Evolutionary conservation across 1,139 yeast species (phyloP).

Genomic region (Zygoascus meyerae): DNA sequence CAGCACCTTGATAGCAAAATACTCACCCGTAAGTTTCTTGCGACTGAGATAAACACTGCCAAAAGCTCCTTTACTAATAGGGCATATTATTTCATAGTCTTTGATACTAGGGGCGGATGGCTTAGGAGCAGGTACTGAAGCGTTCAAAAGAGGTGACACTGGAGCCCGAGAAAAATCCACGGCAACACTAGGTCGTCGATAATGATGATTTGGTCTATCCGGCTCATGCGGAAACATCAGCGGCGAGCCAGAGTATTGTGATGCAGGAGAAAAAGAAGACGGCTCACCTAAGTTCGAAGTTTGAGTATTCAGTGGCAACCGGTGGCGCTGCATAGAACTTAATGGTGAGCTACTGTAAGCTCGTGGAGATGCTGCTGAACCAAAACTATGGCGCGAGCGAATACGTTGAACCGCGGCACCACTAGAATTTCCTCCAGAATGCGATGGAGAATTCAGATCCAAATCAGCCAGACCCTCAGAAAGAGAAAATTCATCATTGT

Average conservation of each 20-base stretch:
- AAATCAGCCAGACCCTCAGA: conserved; percentile 22
- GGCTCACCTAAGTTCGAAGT: conserved; percentile 4
- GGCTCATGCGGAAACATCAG: conserved; percentile 26
- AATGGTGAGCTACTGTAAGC: conserved; percentile 20
- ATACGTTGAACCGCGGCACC: conserved; percentile 12
- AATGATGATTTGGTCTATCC: conserved; percentile 20
- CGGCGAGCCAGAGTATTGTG: conserved; percentile 29
- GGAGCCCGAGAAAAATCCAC: conserved; percentile 46
- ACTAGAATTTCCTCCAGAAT: not conserved
- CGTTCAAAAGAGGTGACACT: conserved; percentile 71
- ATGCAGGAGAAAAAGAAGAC: conserved; percentile 22
- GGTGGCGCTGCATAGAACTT: conserved; percentile 18
- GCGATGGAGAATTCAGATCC: conserved; percentile 18
- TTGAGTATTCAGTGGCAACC: conserved; percentile 12
- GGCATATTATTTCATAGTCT: conserved; percentile 87
- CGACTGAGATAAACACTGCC: conserved; percentile 90
- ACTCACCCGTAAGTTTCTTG: conserved; percentile 82
- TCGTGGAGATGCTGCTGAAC: conserved; percentile 16
- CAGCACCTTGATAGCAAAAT: conserved; percentile 91
- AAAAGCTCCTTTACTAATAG: conserved; percentile 95
- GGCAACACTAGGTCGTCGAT: conserved; percentile 26
- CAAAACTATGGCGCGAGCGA: conserved; percentile 18
- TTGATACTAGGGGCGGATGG: conserved; percentile 60
- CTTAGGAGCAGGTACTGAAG: conserved; percentile 43
- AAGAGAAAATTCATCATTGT: conserved; percentile 11